These are phyloP conservation scores for Rhodotorula sp. DNA, from an alignment of 1,284 basidiomycete species.

Conservation along the genomic window DNA sequence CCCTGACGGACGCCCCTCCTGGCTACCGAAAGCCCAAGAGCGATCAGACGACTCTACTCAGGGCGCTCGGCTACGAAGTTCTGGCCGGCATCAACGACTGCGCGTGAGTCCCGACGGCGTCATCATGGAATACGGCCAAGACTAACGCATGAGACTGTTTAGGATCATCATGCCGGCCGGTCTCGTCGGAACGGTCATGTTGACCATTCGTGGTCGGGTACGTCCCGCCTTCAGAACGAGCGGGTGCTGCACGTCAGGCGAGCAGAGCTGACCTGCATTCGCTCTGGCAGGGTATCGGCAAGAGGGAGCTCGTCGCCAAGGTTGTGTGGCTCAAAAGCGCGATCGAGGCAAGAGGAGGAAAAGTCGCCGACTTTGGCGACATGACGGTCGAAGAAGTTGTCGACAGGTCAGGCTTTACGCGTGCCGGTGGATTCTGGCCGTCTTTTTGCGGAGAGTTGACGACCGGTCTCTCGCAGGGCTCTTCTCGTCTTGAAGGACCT, in stretches of 20 bases:
- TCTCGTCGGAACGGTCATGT: slow-evolving; percentile 49
- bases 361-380: slow-evolving; percentile 48
- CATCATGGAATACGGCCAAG: no score
- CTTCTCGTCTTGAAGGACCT: slow-evolving; percentile 49
- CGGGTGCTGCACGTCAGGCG: no score
- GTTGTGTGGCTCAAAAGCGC: slow-evolving; percentile 47
- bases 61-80: slow-evolving; percentile 50
- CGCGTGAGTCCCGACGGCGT: slow-evolving; percentile 7
- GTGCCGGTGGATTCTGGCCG: no score
- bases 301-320: slow-evolving; percentile 47
- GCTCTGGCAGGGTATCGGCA: slow-evolving; percentile 46
- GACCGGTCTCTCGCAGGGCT: slow-evolving; percentile 32
- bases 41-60: slow-evolving; percentile 46
- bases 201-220: slow-evolving; percentile 49
- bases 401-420: slow-evolving; percentile 19
- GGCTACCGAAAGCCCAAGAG: slow-evolving; percentile 19
- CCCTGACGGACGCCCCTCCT: slow-evolving; percentile 1
- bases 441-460: background rate
- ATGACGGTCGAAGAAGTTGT: slow-evolving; percentile 39
- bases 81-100: slow-evolving; percentile 50
- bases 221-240: no score
- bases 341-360: slow-evolving; percentile 49
- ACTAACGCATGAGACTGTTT: background rate
- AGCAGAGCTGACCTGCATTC: background rate
- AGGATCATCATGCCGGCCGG: slow-evolving; percentile 51